Evolutionary conservation across 768 basidiomycete genomes (phyloP).

Genomic region (Hygrocybe punicea): DNA sequence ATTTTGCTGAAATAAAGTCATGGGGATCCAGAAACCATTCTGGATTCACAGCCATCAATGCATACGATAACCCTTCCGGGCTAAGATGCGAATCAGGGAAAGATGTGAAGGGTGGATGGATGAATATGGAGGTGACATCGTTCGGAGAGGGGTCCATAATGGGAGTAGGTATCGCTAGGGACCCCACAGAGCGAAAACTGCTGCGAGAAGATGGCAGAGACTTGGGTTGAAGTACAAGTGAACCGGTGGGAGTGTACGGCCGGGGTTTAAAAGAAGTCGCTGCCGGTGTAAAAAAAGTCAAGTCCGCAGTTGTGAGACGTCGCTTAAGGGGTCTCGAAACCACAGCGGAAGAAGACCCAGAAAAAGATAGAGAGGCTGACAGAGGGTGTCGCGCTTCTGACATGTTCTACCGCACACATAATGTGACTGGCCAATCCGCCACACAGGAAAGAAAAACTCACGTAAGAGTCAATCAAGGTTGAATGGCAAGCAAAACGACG

Average conservation of each 20-base stretch:
- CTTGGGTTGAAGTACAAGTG: constrained; percentile 26
- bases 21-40: constrained; percentile 75
- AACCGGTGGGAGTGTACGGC: constrained; percentile 51
- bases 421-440: neutral
- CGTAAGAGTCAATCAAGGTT: neutral
- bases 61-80: constrained; percentile 68
- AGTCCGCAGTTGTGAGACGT: constrained; percentile 42
- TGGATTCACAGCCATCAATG: constrained; percentile 66
- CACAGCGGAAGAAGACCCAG: constrained; percentile 27
- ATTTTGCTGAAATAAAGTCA: constrained; percentile 55
- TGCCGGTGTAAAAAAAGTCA: constrained; percentile 61
- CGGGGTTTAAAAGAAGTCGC: constrained; percentile 62
- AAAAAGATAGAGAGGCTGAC: constrained; percentile 26
- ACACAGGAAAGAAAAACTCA: neutral
- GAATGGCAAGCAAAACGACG: neutral
- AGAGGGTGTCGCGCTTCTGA: constrained; percentile 23
- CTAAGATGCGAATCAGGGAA: constrained; percentile 62
- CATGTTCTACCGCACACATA: constrained; percentile 6
- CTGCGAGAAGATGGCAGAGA: constrained; percentile 27
- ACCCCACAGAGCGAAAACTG: constrained; percentile 36
- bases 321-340: constrained; percentile 45
- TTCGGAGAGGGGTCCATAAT: constrained; percentile 65
- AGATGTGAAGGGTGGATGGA: constrained; percentile 67
- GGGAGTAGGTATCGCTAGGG: constrained; percentile 46
- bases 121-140: constrained; percentile 66